Evolutionary conservation across 495 filamentous ascomycete species (phyloP).

Genomic region (Penicillium parvum): DNA sequence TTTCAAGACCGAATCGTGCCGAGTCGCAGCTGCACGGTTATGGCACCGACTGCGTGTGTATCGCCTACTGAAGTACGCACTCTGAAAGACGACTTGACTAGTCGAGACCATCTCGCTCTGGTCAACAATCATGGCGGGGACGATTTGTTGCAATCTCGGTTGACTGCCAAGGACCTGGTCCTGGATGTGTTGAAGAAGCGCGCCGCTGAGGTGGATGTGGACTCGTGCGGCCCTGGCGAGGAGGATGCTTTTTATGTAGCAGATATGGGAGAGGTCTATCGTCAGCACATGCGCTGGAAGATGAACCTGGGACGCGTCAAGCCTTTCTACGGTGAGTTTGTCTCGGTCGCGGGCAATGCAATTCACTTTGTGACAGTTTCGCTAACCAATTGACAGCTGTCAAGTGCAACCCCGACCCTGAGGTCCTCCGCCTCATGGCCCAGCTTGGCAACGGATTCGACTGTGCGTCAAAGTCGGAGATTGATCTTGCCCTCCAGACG

Average conservation of each 20-base stretch:
- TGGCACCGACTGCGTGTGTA: slow-evolving; percentile 68
- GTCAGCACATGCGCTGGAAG: slow-evolving; percentile 98
- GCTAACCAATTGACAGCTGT: slow-evolving; percentile 58
- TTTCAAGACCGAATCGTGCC: slow-evolving; percentile 26
- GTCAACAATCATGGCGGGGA: slow-evolving; percentile 38
- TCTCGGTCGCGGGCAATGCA: neutral
- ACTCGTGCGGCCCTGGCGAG: slow-evolving; percentile 79
- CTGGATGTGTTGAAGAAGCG: slow-evolving; percentile 75
- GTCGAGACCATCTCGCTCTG: slow-evolving; percentile 23
- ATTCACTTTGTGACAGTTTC: neutral
- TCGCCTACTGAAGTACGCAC: slow-evolving; percentile 48
- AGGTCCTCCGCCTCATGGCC: slow-evolving; percentile 81
- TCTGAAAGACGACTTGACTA: slow-evolving; percentile 32
- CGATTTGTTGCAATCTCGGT: slow-evolving; percentile 42
- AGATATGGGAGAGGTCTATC: slow-evolving; percentile 97
- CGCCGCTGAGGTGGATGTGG: slow-evolving; percentile 75
- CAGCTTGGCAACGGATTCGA: slow-evolving; percentile 92
- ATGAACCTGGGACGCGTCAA: slow-evolving; percentile 86
- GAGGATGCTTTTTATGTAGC: slow-evolving; percentile 98
- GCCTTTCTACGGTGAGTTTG: slow-evolving; percentile 84
- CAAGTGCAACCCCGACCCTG: slow-evolving; percentile 95
- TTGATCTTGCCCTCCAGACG: slow-evolving; percentile 79
- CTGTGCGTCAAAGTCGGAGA: slow-evolving; percentile 95
- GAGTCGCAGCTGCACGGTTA: slow-evolving; percentile 48
- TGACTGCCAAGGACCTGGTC: slow-evolving; percentile 58